Evolutionary conservation across 2,329 filamentous ascomycete species (phyloP).

Genomic region (Penicillium sp.): DNA sequence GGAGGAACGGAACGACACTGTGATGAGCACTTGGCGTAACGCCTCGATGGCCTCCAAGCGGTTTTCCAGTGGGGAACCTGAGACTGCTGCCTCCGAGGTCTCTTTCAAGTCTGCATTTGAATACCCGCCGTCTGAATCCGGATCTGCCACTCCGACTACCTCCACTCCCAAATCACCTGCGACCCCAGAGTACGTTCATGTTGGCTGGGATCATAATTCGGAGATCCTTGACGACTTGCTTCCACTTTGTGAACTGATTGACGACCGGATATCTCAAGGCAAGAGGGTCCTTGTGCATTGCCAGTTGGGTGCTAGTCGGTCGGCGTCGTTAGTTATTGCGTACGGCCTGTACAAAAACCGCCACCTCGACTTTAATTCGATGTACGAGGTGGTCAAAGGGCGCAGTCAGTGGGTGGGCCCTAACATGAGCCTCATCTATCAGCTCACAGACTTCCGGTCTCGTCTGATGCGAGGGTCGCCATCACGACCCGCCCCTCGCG

Average conservation of each 20-base stretch:
- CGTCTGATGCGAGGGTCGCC: slow-evolving; percentile 35
- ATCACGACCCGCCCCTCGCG: slow-evolving; percentile 32
- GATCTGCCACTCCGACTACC: slow-evolving; percentile 30
- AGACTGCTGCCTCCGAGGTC: slow-evolving; percentile 45
- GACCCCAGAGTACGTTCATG: slow-evolving; percentile 63
- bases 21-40: slow-evolving; percentile 50
- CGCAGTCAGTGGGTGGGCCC: slow-evolving; percentile 66
- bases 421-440: slow-evolving; percentile 68
- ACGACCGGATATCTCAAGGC: slow-evolving; percentile 55
- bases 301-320: slow-evolving; percentile 63
- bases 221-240: slow-evolving; percentile 63
- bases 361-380: slow-evolving; percentile 61
- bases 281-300: slow-evolving; percentile 64
- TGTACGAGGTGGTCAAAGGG: slow-evolving; percentile 62
- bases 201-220: slow-evolving; percentile 66
- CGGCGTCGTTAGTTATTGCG: slow-evolving; percentile 64
- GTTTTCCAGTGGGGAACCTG: slow-evolving; percentile 40
- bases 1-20: slow-evolving; percentile 34
- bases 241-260: slow-evolving; percentile 59
- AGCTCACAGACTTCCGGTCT: slow-evolving; percentile 61
- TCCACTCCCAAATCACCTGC: slow-evolving; percentile 29
- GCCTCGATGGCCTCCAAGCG: slow-evolving; percentile 38
- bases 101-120: slow-evolving; percentile 53
- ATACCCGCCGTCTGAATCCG: slow-evolving; percentile 33
- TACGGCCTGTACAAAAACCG: slow-evolving; percentile 65